Percentiles rank a stretch among this genome's conserved stretches.
Evolutionary conservation across 2,329 filamentous ascomycete species (phyloP).

Genomic region (Mycosphaerella sp.): DNA sequence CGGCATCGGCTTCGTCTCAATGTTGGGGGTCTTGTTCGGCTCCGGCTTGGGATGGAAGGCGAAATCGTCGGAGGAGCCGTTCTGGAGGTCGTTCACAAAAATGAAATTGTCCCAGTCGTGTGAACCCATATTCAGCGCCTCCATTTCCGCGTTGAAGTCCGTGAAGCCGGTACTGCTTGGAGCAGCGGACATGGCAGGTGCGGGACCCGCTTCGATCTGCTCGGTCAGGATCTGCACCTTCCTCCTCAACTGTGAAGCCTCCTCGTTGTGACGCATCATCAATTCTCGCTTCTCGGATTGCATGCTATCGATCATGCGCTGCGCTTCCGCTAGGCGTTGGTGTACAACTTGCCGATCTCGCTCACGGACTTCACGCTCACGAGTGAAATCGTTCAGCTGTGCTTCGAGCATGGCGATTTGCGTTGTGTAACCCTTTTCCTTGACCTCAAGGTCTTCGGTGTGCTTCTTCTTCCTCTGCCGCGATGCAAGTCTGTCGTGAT

Average conservation of each 20-base stretch:
- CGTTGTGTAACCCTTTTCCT: conserved; percentile 85
- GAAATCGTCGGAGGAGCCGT: conserved; percentile 43
- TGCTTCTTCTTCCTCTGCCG: conserved; percentile 97
- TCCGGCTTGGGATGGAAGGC: conserved; percentile 44
- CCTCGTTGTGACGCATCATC: conserved; percentile 78
- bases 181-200: conserved; percentile 40
- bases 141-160: conserved; percentile 72
- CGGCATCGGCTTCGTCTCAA: conserved; percentile 9
- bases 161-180: conserved; percentile 58
- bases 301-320: conserved; percentile 68
- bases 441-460: conserved; percentile 90
- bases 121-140: conserved; percentile 66
- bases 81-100: conserved; percentile 55
- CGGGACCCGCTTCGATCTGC: conserved; percentile 55
- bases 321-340: conserved; percentile 68
- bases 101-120: conserved; percentile 73
- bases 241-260: conserved; percentile 86
- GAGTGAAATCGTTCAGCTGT: conserved; percentile 60
- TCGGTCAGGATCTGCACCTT: conserved; percentile 73
- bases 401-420: conserved; percentile 74
- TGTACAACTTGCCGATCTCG: conserved; percentile 41
- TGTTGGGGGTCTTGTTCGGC: conserved; percentile 23
- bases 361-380: conserved; percentile 38
- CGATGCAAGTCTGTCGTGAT: conserved; percentile 68
- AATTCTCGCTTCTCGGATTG: conserved; percentile 87